Evolutionary conservation across 1,284 basidiomycete genomes (phyloP), one percentile per base, ranked within the genome.

Genomic region (Apiotrichum veenhuisii): DNA sequence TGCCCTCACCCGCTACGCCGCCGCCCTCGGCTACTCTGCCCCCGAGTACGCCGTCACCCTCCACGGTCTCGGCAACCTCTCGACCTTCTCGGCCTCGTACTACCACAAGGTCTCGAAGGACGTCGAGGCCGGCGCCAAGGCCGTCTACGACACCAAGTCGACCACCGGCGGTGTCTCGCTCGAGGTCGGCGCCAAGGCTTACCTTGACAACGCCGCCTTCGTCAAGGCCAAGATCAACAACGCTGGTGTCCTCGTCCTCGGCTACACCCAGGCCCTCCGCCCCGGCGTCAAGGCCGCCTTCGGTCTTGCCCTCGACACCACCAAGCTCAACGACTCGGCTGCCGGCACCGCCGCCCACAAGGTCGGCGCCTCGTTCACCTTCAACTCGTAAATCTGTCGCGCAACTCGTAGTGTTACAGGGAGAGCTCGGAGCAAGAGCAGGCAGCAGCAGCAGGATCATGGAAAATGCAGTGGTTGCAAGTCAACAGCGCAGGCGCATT

Each of bases 221-320:
- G 83, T 96, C 82, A 96, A 99, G 85, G 91, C 92, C 71, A 98
- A 98, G 86, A 95, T 98, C 82, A 97, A 96, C 87, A 95, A 95
- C 82, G 78, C 86, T 64, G 93, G 93, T 82, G 83, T 94, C 72
- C 84, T 96, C 65, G 87, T 85, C 69, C 85, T 94, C 66, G 89
- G 88, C 67, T 93, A 95, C 84, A 94, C 91, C 50, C 93, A 96
- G 81, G 81, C 85, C 44, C 88, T 97, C 72, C 79, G 93, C 69
- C 93, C 94, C 51, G 95, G 95, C 74, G 92, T 98, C 75, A 93
- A 91, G 80, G 90, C 91, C 57, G 85, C 88, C 61, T 93, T 97
- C 79, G 92, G 93, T 80, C 83, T 94, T 70, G 89, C 91, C 64
- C 82, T 94, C 64, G 91, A 95, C 80, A 93, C 91, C 62, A 87